Evolutionary conservation across 2,329 filamentous ascomycete genomes (phyloP), one percentile per base, ranked within the genome.

Genomic region (Chaetomiaceae sp.): DNA sequence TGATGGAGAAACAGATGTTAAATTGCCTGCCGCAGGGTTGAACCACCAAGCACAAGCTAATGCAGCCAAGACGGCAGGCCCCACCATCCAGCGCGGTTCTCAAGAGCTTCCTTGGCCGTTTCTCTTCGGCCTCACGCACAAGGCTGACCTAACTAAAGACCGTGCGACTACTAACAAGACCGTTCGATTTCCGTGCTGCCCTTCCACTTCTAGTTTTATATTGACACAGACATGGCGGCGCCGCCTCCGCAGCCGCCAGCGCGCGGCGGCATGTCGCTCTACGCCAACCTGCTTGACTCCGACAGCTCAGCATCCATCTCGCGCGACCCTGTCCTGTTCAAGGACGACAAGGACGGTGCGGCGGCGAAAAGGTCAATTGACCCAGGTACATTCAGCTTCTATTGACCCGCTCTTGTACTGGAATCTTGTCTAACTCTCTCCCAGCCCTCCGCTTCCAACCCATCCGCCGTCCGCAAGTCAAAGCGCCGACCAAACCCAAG

Each of bases 371-470:
- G 88, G 70, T 75, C 72, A 14, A 60, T 75, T 42, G 75, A 80
- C 49, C 68, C 75, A 58, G 67, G 69, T 69, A 48, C 51, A 45
- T 29, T 17, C n/a, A n/a, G n/a, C n/a, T n/a, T n/a, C n/a, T n/a
- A n/a, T n/a, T n/a, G n/a, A n/a, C n/a, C n/a, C n/a, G n/a, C n/a
- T n/a, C n/a, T n/a, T n/a, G n/a, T n/a, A n/a, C n/a, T n/a, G n/a
- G n/a, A n/a, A n/a, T 19, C 7, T 6, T 14, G 15, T 23, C 33
- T 23, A 1, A 27, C n/a, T 6, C 3, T 9, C 36, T 3, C 80
- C 77, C 81, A 69, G 83, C 88, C 65, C 78, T 95, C 59, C 87
- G 87, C 69, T 95, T 95, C 74, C 89, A 95, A 69, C 90, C 90
- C 47, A 91, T 91, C 61, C 88, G 88, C 65, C 82, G 89, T 57